Percentiles rank a stretch among this genome's conserved stretches.
These are phyloP conservation scores for Haplosporangium gracile DNA, from an alignment of 192 early-diverging fungal species.

Conservation along the genomic window DNA sequence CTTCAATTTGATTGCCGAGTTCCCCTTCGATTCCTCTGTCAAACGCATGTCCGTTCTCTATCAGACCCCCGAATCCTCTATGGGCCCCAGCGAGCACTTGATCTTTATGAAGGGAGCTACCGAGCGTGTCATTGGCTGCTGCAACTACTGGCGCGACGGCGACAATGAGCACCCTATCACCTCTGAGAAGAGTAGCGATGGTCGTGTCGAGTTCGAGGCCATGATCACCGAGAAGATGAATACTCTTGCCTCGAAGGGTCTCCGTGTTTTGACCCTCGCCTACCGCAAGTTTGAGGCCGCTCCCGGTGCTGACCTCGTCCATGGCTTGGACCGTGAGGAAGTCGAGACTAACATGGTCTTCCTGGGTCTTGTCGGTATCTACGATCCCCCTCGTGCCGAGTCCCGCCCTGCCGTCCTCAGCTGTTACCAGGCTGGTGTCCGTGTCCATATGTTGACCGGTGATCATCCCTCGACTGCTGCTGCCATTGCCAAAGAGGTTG, in stretches of 20 bases:
- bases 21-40: slow-evolving; percentile 77
- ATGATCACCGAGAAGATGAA: slow-evolving; percentile 83
- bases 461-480: slow-evolving; percentile 93
- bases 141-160: slow-evolving; percentile 67
- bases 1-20: slow-evolving; percentile 51
- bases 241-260: slow-evolving; percentile 36
- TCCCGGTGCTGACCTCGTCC: slow-evolving; percentile 54
- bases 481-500: slow-evolving; percentile 86
- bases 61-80: slow-evolving; percentile 42
- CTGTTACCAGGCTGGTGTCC: slow-evolving; percentile 91
- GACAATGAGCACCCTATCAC: slow-evolving; percentile 37
- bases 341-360: slow-evolving; percentile 83
- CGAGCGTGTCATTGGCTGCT: slow-evolving; percentile 87
- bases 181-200: slow-evolving; percentile 48
- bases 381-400: slow-evolving; percentile 90
- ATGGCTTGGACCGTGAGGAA: slow-evolving; percentile 62
- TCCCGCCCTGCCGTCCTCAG: slow-evolving; percentile 74
- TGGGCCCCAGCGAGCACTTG: slow-evolving; percentile 48
- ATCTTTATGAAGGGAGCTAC: slow-evolving; percentile 93
- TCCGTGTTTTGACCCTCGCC: slow-evolving; percentile 89
- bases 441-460: slow-evolving; percentile 95
- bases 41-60: slow-evolving; percentile 94
- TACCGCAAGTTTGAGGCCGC: slow-evolving; percentile 59
- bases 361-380: slow-evolving; percentile 91
- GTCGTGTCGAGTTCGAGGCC: slow-evolving; percentile 73